Percentiles rank a stretch among this genome's conserved stretches.
phyloP scores from a whole-genome alignment of 257 asterid genomes.

The Mentha longifolia region DNA sequence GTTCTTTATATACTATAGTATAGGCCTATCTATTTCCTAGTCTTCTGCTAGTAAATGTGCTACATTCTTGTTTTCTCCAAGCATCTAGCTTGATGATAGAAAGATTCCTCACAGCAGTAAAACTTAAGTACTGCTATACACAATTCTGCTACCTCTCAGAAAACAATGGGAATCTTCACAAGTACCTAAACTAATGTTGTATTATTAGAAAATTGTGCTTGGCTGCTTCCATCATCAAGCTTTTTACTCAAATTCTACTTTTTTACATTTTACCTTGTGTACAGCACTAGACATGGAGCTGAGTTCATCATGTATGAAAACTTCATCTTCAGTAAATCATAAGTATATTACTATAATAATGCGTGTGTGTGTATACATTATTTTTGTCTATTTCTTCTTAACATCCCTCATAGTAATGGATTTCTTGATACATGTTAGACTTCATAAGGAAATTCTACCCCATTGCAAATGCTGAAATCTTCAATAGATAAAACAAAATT shows the following conservation, averaged over 20 bases:
- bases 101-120: constrained; percentile 35
- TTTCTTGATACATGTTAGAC: background rate
- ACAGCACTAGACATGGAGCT: constrained; percentile 10
- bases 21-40: constrained; percentile 8
- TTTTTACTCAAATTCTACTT: constrained; percentile 16
- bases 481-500: constrained; percentile 24
- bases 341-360: too few relatives aligned
- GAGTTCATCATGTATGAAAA: constrained; percentile 8
- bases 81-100: constrained; percentile 33
- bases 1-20: constrained; percentile 14
- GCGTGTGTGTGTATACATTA: too few relatives aligned
- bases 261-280: constrained; percentile 9
- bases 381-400: background rate
- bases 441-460: constrained; percentile 4
- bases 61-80: constrained; percentile 14
- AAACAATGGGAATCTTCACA: constrained; percentile 39
- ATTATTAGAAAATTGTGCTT: constrained; percentile 30
- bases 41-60: constrained; percentile 13
- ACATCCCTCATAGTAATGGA: background rate
- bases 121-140: constrained; percentile 29
- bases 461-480: constrained; percentile 19
- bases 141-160: constrained; percentile 33
- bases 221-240: constrained; percentile 24
- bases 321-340: background rate
- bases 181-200: constrained; percentile 33